Conservation (phyloP, 345 rosid genomes). For the Punica granatum region DNA sequence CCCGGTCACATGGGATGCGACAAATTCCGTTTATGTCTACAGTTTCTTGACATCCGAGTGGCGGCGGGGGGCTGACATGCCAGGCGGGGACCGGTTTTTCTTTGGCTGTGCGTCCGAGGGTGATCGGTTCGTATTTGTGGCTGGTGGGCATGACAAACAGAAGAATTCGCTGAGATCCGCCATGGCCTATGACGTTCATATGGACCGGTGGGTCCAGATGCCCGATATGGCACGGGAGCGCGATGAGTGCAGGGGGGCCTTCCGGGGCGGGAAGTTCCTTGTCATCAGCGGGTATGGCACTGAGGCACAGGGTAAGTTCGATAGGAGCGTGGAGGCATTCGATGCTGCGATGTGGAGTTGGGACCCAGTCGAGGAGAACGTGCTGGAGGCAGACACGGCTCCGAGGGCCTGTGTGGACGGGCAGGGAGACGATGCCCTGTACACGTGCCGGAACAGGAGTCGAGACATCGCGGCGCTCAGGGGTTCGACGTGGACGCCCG, state of each 20-base stretch:
- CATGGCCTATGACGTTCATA: slow-evolving; percentile 47
- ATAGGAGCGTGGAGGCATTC: slow-evolving; percentile 40
- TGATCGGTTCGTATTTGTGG: slow-evolving; percentile 50
- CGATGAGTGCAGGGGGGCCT: slow-evolving; percentile 63
- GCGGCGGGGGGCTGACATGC: slow-evolving; percentile 62
- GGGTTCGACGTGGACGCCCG: slow-evolving; percentile 34
- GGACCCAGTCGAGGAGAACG: slow-evolving; percentile 25
- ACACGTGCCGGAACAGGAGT: slow-evolving; percentile 33
- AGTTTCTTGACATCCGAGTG: slow-evolving; percentile 45
- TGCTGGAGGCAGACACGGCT: slow-evolving; percentile 21
- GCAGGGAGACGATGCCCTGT: slow-evolving; percentile 22
- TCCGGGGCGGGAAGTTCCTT: slow-evolving; percentile 55
- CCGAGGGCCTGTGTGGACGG: slow-evolving; percentile 25
- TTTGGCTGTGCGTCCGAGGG: slow-evolving; percentile 64
- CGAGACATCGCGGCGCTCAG: slow-evolving; percentile 15
- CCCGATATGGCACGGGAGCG: slow-evolving; percentile 73
- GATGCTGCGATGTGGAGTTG: slow-evolving; percentile 37
- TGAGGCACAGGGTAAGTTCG: slow-evolving; percentile 64
- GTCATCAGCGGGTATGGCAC: slow-evolving; percentile 79
- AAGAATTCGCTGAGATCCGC: slow-evolving; percentile 65
- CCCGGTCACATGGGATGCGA: slow-evolving; percentile 53
- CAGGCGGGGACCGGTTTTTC: slow-evolving; percentile 50
- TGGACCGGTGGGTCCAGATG: slow-evolving; percentile 40
- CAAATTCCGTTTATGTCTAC: slow-evolving; percentile 41
- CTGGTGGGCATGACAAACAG: slow-evolving; percentile 69